A percentile compares a stretch with the other conserved stretches of the same genome.
Conservation (phyloP, 139 green algal species). For the Micractinium conductrix region DNA sequence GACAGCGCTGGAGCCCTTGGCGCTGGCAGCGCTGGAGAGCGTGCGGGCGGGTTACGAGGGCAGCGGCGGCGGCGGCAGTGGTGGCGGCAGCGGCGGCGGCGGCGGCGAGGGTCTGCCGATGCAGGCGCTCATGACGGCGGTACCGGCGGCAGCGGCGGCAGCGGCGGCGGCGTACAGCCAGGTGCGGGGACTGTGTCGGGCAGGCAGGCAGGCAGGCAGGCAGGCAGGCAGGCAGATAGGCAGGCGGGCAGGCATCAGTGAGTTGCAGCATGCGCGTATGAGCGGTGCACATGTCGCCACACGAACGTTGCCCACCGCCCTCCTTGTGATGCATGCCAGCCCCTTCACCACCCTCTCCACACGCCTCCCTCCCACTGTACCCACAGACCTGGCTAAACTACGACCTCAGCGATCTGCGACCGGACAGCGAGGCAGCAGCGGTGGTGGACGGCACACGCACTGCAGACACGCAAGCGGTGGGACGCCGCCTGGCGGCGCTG, state of each 20-base stretch:
- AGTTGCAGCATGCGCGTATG: too few relatives aligned
- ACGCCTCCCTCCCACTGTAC: not conserved
- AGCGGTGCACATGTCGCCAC: too few relatives aligned
- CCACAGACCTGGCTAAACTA: conserved; percentile 42
- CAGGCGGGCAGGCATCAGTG: too few relatives aligned
- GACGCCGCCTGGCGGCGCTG: conserved; percentile 20
- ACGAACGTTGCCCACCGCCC: too few relatives aligned
- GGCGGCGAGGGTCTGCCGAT: not conserved
- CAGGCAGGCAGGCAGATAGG: too few relatives aligned
- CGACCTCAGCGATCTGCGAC: conserved; percentile 34
- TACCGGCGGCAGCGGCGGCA: conserved; percentile 14
- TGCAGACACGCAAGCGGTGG: not conserved
- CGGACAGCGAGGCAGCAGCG: not conserved
- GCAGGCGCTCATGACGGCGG: conserved; percentile 1
- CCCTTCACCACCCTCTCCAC: not conserved
- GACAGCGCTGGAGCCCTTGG: conserved; percentile 4
- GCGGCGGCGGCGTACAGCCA: conserved; percentile 12
- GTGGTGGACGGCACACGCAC: conserved; percentile 16
- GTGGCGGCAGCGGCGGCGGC: not conserved
- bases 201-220: too few relatives aligned
- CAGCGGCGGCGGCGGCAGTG: not conserved
- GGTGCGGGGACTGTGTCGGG: not conserved
- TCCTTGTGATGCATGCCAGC: too few relatives aligned
- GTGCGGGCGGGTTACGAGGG: not conserved
- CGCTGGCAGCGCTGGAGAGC: conserved; percentile 12